phyloP scores from a whole-genome alignment of 2,329 filamentous ascomycete species.

The Penicillium sp. region DNA sequence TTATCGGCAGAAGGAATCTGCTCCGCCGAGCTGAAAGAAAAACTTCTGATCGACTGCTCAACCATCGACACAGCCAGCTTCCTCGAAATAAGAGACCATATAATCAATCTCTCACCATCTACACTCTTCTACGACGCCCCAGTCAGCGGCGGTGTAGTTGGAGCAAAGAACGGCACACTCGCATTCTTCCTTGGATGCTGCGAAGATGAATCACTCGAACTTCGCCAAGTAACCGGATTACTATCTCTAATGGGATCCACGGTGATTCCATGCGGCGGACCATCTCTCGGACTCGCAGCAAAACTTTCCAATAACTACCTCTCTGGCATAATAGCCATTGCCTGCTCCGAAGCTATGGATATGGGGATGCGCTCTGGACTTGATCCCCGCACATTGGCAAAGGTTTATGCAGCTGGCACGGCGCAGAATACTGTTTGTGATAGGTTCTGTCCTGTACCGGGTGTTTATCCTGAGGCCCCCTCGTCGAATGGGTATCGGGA shows the following conservation, averaged over 20 bases:
- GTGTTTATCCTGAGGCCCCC: constrained; percentile 50
- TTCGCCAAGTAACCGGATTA: constrained; percentile 45
- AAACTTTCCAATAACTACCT: constrained; percentile 65
- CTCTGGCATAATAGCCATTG: constrained; percentile 60
- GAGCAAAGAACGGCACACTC: constrained; percentile 53
- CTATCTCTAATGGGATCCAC: constrained; percentile 55
- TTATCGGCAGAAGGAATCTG: constrained; percentile 46
- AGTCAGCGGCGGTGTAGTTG: constrained; percentile 54
- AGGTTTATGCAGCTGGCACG: constrained; percentile 53
- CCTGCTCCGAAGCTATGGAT: constrained; percentile 59
- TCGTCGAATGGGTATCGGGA: constrained; percentile 51
- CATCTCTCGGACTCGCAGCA: constrained; percentile 57
- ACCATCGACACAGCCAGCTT: constrained; percentile 58
- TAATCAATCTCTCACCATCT: constrained; percentile 36
- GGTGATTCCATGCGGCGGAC: constrained; percentile 57
- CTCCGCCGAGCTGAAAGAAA: constrained; percentile 42
- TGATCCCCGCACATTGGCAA: constrained; percentile 54
- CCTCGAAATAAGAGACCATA: constrained; percentile 46
- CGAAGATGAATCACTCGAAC: constrained; percentile 26
- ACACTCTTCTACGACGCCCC: constrained; percentile 56
- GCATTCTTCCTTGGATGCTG: constrained; percentile 54
- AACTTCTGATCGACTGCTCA: constrained; percentile 56
- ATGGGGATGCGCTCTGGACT: constrained; percentile 61
- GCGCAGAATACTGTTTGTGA: constrained; percentile 55
- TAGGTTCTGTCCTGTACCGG: constrained; percentile 53